phyloP scores from a whole-genome alignment of 2,329 filamentous ascomycete species.

The Neofusicoccum kwambonambiense region DNA sequence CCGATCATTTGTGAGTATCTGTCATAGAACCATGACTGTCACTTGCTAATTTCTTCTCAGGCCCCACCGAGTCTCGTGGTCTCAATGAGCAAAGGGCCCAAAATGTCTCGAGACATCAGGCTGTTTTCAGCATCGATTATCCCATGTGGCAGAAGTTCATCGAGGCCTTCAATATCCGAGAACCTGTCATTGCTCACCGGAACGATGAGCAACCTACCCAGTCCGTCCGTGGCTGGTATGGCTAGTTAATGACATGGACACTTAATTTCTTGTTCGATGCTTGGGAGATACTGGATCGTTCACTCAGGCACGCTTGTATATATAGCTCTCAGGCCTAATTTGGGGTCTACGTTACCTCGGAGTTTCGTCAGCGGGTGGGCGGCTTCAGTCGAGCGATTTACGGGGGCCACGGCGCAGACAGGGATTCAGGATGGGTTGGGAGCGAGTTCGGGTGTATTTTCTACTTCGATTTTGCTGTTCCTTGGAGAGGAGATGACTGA shows the following conservation, averaged over 20 bases:
- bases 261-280: neutral
- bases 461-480: neutral
- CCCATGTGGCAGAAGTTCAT: conserved; percentile 78
- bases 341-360: neutral
- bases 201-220: conserved; percentile 55
- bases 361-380: neutral
- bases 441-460: neutral
- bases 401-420: neutral
- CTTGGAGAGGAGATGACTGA: neutral
- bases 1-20: conserved; percentile 73
- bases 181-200: conserved; percentile 82
- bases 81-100: conserved; percentile 57
- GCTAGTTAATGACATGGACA: conserved; percentile 34
- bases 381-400: neutral
- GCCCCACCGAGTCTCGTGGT: conserved; percentile 47
- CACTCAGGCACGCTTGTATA: neutral
- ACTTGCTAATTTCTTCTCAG: conserved; percentile 25
- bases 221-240: conserved; percentile 66
- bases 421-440: neutral
- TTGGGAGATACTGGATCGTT: neutral
- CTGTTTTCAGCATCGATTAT: conserved; percentile 85
- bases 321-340: neutral
- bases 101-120: conserved; percentile 66
- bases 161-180: conserved; percentile 69
- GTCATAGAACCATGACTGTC: neutral